Evolutionary conservation across 768 basidiomycete genomes (phyloP).

Genomic region (Rhodocollybia butyracea): DNA sequence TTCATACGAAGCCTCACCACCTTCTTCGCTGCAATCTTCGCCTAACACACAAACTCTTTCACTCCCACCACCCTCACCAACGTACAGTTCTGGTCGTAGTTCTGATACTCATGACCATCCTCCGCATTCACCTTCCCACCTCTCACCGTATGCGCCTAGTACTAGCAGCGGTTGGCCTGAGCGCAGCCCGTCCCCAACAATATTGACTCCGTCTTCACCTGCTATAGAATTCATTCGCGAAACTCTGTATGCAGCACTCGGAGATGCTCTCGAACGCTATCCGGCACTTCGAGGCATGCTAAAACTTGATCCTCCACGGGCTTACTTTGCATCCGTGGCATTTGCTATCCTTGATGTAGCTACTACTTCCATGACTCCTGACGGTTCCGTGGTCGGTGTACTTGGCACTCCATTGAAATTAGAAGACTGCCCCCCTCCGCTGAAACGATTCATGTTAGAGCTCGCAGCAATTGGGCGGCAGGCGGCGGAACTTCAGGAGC

Average conservation of each 20-base stretch:
- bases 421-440: constrained; percentile 54
- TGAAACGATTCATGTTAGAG: constrained; percentile 72
- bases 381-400: constrained; percentile 54
- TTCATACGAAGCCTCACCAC: constrained; percentile 42
- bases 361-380: constrained; percentile 42
- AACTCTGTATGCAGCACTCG: constrained; percentile 80
- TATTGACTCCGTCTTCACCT: constrained; percentile 48
- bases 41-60: constrained; percentile 16
- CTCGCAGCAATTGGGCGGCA: constrained; percentile 50
- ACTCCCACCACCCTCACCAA: constrained; percentile 16
- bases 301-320: constrained; percentile 60
- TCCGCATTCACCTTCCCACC: constrained; percentile 23
- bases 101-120: constrained; percentile 17
- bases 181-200: constrained; percentile 33
- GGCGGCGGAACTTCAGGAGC: constrained; percentile 45
- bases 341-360: constrained; percentile 70
- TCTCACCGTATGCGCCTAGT: constrained; percentile 20
- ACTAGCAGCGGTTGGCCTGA: constrained; percentile 10
- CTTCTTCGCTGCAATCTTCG: constrained; percentile 18
- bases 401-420: constrained; percentile 56
- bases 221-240: constrained; percentile 81
- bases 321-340: constrained; percentile 77
- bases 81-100: constrained; percentile 5
- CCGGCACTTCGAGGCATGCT: constrained; percentile 55
- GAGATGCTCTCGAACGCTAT: constrained; percentile 58